Conservation (phyloP, 108 stramenopile species). For the Nitzschia sp. region DNA sequence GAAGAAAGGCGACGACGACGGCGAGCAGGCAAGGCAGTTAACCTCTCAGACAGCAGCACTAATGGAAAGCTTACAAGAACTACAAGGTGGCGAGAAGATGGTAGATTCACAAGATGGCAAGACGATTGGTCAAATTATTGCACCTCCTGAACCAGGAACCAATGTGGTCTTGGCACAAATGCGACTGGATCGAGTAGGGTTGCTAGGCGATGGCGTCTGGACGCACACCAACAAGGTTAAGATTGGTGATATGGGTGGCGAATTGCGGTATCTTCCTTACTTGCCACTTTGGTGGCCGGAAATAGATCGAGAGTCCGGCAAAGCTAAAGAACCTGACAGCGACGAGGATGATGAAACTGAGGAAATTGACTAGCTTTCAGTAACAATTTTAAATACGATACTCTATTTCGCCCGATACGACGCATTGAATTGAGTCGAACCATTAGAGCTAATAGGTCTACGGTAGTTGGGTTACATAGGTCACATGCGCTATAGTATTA, state of each 20-base stretch:
- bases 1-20: constrained; percentile 20
- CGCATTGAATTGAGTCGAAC: no score
- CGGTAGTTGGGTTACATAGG: no score
- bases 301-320: constrained; percentile 74
- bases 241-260: constrained; percentile 52
- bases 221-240: constrained; percentile 66
- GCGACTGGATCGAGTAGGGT: constrained; percentile 75
- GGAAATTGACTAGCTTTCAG: no score
- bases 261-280: constrained; percentile 81
- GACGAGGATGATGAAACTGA: background rate
- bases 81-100: constrained; percentile 62
- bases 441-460: no score
- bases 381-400: no score
- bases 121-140: constrained; percentile 79
- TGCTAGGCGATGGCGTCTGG: constrained; percentile 56
- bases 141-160: constrained; percentile 73
- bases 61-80: constrained; percentile 42
- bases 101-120: constrained; percentile 77
- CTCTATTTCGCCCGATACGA: no score
- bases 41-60: constrained; percentile 43
- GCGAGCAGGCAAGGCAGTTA: constrained; percentile 40
- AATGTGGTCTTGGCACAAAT: constrained; percentile 81
- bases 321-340: constrained; percentile 46
- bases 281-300: constrained; percentile 87
- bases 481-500: background rate